phyloP scores from a whole-genome alignment of 768 basidiomycete genomes.

The Auricularia heimuer region DNA sequence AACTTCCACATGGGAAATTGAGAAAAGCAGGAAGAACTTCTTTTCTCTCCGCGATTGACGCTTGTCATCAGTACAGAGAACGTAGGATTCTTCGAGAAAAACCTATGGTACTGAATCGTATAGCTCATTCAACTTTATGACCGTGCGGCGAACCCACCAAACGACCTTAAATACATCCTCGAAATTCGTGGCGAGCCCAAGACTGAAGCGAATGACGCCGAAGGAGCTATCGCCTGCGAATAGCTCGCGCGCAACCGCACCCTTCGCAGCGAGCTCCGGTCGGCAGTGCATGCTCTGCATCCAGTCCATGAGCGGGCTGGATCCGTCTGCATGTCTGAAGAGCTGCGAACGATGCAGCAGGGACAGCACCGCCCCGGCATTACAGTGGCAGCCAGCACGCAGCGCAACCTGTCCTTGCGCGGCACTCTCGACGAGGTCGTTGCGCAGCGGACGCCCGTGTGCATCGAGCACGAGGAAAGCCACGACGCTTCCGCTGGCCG shows the following conservation, averaged over 20 bases:
- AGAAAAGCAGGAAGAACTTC: no score
- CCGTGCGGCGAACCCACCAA: conserved; percentile 11
- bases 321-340: conserved; percentile 39
- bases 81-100: no score
- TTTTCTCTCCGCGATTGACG: no score
- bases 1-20: no score
- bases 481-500: conserved; percentile 43
- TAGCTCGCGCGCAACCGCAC: background rate
- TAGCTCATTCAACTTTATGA: no score
- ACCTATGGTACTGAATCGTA: no score
- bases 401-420: conserved; percentile 1
- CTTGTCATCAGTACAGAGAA: no score
- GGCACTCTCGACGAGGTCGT: conserved; percentile 31
- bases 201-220: conserved; percentile 29
- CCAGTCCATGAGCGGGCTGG: conserved; percentile 37
- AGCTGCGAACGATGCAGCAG: conserved; percentile 60
- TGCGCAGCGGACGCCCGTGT: conserved; percentile 53
- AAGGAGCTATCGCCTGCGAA: background rate
- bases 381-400: conserved; percentile 83
- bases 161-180: conserved; percentile 45
- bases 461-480: conserved; percentile 24
- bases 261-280: background rate
- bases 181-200: conserved; percentile 73
- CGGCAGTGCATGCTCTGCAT: background rate
- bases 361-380: conserved; percentile 71